phyloP scores from a whole-genome alignment of 1,284 basidiomycete species.

The Abortiporus biennis region DNA sequence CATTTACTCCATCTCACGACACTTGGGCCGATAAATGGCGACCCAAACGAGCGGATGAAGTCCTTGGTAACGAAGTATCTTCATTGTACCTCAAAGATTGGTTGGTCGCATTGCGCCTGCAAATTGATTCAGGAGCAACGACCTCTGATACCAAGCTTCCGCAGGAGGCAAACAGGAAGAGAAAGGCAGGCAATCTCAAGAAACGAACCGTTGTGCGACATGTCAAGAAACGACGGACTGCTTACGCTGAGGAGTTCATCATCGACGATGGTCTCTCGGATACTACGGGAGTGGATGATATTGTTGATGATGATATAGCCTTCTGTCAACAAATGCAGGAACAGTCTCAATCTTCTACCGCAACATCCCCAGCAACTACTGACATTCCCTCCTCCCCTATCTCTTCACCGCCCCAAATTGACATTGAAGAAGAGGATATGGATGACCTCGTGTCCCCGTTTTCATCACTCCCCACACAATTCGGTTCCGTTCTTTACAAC shows the following conservation, averaged over 20 bases:
- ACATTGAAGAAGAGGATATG: slow-evolving; percentile 5
- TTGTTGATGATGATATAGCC: slow-evolving; percentile 12
- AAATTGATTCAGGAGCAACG: slow-evolving; percentile 37
- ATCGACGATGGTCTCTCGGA: no score
- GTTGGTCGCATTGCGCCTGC: slow-evolving; percentile 67
- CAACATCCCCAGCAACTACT: background rate
- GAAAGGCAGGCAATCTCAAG: slow-evolving; percentile 12
- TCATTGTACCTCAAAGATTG: slow-evolving; percentile 79
- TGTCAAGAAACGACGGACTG: slow-evolving; percentile 26
- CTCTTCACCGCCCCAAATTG: background rate
- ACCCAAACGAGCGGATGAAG: slow-evolving; percentile 66
- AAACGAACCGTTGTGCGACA: slow-evolving; percentile 13
- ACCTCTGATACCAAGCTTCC: slow-evolving; percentile 3
- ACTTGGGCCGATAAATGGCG: slow-evolving; percentile 80
- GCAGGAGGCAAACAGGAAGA: slow-evolving; percentile 12
- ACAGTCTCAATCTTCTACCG: background rate
- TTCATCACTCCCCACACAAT: slow-evolving; percentile 15
- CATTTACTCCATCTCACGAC: no score
- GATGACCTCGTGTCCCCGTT: slow-evolving; percentile 7
- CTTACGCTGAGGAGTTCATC: slow-evolving; percentile 47
- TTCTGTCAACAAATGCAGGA: slow-evolving; percentile 14
- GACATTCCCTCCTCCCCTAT: slow-evolving; percentile 3
- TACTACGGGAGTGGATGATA: slow-evolving; percentile 36
- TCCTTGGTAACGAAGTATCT: slow-evolving; percentile 77
- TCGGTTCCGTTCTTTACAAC: slow-evolving; percentile 62